Base-by-base conservation (phyloP, 352 stramenopile species). In the Pseudoperonospora humuli region DNA sequence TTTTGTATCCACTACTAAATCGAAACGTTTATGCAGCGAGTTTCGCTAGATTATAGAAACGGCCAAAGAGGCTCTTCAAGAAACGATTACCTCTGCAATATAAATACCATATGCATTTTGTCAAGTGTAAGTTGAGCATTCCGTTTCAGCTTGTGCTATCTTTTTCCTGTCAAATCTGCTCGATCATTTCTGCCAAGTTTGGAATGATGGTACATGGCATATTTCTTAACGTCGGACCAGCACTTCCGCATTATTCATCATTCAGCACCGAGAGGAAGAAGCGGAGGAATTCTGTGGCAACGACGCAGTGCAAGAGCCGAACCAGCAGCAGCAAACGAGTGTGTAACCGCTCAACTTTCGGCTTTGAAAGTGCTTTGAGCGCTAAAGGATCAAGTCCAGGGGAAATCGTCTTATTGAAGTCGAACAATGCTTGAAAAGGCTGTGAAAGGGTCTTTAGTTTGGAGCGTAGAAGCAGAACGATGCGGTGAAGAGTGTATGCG, bases 351-450 rank as follows among this genome's bases (percentile, higher is more conserved):
- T 26, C 7, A 7, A 7, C 10, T 10, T 27, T 26, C 23, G 10
- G 23, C 23, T 25, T 8, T 27, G 10, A 27, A 4, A 27, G 3
- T 8, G 23, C 10, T 27, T 27, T 27, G 7, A 10, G 23, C 23
- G 6, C 7, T 4, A 27, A 10, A 5, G 10, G 10, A 8, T 26
- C 24, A 45, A 24, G 45, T 61, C 39, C 52, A 17, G 32, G 45
- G 40, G 50, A 55, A 36, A 33, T 56, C 19, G 52, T 61, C 52
- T 36, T 39, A 17, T 20, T 50, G 52, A 45, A 54, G 20, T 26
- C 1, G 1, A 19, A 54, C 19, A n/a, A 53, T 59, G 48, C 39
- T 38, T 5, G 17, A 41, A 14, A 21, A 45, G 33, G 7, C 26
- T 29, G 32, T 14, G 28, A 23, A 45, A 3, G 38, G 21, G 45